Evolutionary conservation across 305 asterid species (phyloP), one percentile per base, ranked within the genome.

Genomic region (Vinca major): DNA sequence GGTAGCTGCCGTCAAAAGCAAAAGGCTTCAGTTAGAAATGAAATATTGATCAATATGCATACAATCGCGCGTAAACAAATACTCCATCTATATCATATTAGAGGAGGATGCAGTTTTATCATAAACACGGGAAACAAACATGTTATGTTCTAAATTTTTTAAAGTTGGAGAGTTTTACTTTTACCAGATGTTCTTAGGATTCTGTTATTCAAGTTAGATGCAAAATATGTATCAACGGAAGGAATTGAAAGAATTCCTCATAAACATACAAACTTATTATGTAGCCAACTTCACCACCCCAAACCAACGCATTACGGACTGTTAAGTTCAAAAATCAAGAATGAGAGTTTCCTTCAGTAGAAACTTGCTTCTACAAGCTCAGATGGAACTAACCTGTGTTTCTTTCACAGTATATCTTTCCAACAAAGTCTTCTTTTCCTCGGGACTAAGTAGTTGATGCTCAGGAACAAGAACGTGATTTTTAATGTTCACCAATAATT

Each of bases 341-440:
- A 50, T 4, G 4, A 1, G 16, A 50, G 7, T 50, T 50, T 50
- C 4, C 19, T 16, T 5, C 54, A 50, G 4, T 50, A 3, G 16
- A 1, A 8, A 61, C 21, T 1, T 16, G 10, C 20, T 16, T 61
- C 65, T 5, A 16, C 5, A 4, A 2, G 48, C 7, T 1, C 54
- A 37, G 14, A 1, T 39, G 33, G 17, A 64, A 74, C 82, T 41
- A 75, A 92, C 98, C 92, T 89, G 97, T 43, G 96, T 90, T 71
- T 88, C 98, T 73, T 90, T 92, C 76, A 92, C 91, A 8, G 97
- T 92, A 70, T 92, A 92, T 85, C 95, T 86, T 77, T 83, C 93
- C 65, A 92, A 86, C 83, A 92, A 71, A 41, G 88, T 79, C 72
- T 86, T 89, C 84, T 92, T 89, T 78, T 92, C 92, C 49, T 85